Evolutionary conservation across 768 basidiomycete species (phyloP).

Genomic region (Russula virescens): DNA sequence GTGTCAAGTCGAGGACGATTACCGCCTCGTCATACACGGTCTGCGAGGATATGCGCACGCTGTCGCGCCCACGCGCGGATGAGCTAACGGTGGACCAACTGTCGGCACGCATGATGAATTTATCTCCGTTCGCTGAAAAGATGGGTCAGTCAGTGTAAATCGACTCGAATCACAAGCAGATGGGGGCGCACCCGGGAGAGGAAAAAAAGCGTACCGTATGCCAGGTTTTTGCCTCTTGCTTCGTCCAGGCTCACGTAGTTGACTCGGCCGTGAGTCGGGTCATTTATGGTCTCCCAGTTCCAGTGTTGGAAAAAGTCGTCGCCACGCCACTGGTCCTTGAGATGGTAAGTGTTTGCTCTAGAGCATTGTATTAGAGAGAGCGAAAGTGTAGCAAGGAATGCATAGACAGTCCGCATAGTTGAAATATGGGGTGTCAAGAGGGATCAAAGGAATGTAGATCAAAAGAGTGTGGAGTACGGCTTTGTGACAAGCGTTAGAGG

Average conservation of each 20-base stretch:
- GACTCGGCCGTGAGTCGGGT: constrained; percentile 62
- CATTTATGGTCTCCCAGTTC: constrained; percentile 45
- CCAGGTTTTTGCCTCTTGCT: constrained; percentile 40
- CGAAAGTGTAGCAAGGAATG: constrained; percentile 20
- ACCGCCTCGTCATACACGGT: constrained; percentile 42
- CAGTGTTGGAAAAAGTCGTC: constrained; percentile 43
- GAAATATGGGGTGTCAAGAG: constrained; percentile 22
- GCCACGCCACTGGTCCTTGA: constrained; percentile 29
- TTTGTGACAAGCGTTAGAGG: constrained; percentile 21
- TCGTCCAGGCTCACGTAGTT: constrained; percentile 48
- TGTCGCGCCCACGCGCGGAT: constrained; percentile 46
- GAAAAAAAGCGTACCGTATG: constrained; percentile 37
- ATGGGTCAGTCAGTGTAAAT: no score
- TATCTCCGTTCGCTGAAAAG: constrained; percentile 33
- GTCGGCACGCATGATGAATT: constrained; percentile 58
- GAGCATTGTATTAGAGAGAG: constrained; percentile 1
- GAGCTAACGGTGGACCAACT: constrained; percentile 33
- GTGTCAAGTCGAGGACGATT: constrained; percentile 46
- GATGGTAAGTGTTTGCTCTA: constrained; percentile 9
- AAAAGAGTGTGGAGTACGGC: no score
- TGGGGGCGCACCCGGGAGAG: neutral
- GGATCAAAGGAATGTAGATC: constrained; percentile 25
- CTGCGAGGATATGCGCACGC: constrained; percentile 47
- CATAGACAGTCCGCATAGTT: constrained; percentile 33
- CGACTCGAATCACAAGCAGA: neutral